Conservation (phyloP, 306 rosid genomes). For the Parietaria judaica region DNA sequence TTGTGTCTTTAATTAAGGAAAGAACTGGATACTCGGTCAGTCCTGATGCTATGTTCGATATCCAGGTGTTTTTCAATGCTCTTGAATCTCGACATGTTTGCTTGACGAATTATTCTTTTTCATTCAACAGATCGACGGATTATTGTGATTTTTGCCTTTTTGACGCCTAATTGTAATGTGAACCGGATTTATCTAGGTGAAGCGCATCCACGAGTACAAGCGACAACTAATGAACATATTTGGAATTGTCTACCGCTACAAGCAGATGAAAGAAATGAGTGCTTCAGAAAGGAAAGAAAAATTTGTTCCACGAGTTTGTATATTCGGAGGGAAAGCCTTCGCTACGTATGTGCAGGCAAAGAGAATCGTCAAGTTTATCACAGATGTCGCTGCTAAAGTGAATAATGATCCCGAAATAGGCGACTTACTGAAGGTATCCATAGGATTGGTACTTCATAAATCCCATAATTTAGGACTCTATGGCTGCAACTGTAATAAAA, state of each 20-base stretch:
- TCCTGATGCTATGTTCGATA: constrained; percentile 90
- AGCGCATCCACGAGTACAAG: constrained; percentile 98
- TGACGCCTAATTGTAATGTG: constrained; percentile 11
- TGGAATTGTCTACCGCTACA: constrained; percentile 94
- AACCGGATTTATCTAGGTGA: constrained; percentile 52
- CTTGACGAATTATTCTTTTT: background rate
- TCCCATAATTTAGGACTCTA: background rate
- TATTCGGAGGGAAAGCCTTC: constrained; percentile 96
- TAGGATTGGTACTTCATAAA: background rate
- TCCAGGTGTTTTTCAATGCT: constrained; percentile 56
- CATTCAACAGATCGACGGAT: background rate
- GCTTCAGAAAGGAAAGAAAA: constrained; percentile 49
- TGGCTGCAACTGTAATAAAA: background rate
- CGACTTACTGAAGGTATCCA: constrained; percentile 78
- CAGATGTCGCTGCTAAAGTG: constrained; percentile 81
- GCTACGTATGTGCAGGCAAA: constrained; percentile 91
- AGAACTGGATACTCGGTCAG: constrained; percentile 84
- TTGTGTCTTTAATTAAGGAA: constrained; percentile 61
- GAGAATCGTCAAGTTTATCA: constrained; percentile 93
- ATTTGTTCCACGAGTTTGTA: constrained; percentile 92
- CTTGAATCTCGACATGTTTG: background rate
- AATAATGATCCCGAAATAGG: constrained; percentile 93
- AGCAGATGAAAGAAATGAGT: constrained; percentile 94
- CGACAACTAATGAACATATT: constrained; percentile 79
- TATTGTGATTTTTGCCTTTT: background rate